These are phyloP conservation scores for Penicillium fuscoglaucum DNA, from an alignment of 2,329 filamentous ascomycete species.

Conservation along the genomic window DNA sequence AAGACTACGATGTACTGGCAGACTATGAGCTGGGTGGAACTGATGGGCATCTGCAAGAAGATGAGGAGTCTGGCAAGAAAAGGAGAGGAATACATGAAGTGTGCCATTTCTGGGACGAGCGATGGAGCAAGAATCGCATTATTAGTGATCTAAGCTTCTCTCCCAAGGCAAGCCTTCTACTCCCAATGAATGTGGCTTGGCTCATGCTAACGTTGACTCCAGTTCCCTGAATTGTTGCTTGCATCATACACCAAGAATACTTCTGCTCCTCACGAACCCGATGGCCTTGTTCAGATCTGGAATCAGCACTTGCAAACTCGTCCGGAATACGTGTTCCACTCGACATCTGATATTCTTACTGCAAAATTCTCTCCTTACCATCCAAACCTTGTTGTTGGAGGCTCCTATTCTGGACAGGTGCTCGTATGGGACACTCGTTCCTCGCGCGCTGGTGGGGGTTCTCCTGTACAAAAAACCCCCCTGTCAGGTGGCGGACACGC, in stretches of 20 bases:
- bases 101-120: slow-evolving; percentile 88
- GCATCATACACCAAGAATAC: slow-evolving; percentile 98
- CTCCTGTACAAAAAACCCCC: slow-evolving; percentile 91
- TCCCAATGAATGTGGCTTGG: not conserved
- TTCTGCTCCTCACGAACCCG: slow-evolving; percentile 87
- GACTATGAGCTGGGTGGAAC: slow-evolving; percentile 84
- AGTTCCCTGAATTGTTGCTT: slow-evolving; percentile 86
- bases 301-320: slow-evolving; percentile 92
- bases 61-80: slow-evolving; percentile 59
- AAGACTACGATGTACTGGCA: slow-evolving; percentile 93
- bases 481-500: slow-evolving; percentile 93
- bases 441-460: slow-evolving; percentile 64
- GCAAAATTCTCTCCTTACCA: slow-evolving; percentile 99
- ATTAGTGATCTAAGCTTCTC: slow-evolving; percentile 95
- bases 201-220: slow-evolving; percentile 20
- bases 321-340: slow-evolving; percentile 94
- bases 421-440: slow-evolving; percentile 95
- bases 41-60: slow-evolving; percentile 74
- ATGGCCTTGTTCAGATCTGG: slow-evolving; percentile 94
- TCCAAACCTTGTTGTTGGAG: slow-evolving; percentile 91
- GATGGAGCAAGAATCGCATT: slow-evolving; percentile 97
- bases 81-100: slow-evolving; percentile 67
- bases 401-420: slow-evolving; percentile 94
- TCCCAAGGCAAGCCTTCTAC: slow-evolving; percentile 61
- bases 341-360: slow-evolving; percentile 90